phyloP scores from a whole-genome alignment of 129 eudicot species.

The Arctium minus region DNA sequence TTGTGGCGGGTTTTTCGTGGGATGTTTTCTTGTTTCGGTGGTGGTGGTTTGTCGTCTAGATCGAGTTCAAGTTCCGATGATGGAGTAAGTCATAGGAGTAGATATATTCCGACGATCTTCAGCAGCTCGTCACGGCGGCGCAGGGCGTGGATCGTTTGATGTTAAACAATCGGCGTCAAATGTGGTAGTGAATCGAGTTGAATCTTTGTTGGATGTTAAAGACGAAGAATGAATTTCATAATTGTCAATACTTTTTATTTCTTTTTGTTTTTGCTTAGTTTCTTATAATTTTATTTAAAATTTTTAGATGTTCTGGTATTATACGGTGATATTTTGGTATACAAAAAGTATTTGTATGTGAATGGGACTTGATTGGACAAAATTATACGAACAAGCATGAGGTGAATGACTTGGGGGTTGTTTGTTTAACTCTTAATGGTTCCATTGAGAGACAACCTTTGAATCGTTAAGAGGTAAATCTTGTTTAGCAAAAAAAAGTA shows the following conservation, averaged over 20 bases:
- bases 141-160: conserved; percentile 45
- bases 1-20: conserved; percentile 48
- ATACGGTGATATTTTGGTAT: no score
- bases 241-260: no score
- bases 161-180: conserved; percentile 34
- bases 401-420: no score
- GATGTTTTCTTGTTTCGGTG: conserved; percentile 73
- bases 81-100: conserved; percentile 40
- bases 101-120: conserved; percentile 48
- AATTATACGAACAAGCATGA: no score
- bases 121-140: conserved; percentile 45
- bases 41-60: conserved; percentile 32
- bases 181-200: conserved; percentile 37
- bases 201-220: conserved; percentile 1
- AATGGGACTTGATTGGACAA: no score
- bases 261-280: neutral
- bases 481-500: no score
- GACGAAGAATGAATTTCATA: neutral
- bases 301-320: no score
- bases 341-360: no score
- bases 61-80: conserved; percentile 59
- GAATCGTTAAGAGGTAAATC: no score
- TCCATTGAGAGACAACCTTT: no score
- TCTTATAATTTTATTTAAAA: neutral
- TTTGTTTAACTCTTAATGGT: no score